Conservation (phyloP, 2,329 filamentous ascomycete species). For the Aplosporella prunicola region DNA sequence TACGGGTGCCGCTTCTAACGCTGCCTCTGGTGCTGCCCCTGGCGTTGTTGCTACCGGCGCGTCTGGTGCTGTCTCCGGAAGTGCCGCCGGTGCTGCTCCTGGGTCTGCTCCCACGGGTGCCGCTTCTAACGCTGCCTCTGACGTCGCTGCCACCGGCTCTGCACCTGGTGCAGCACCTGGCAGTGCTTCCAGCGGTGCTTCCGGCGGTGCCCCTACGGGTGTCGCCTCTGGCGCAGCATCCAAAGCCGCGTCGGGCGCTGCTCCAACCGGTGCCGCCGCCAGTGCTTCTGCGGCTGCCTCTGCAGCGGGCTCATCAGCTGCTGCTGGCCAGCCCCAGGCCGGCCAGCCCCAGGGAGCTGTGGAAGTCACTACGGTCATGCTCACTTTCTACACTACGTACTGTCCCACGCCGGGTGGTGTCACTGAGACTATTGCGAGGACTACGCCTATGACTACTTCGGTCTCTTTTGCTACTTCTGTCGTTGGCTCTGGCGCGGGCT, state of each 20-base stretch:
- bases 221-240: not conserved
- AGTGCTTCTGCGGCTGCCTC: not conserved
- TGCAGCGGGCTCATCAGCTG: not conserved
- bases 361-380: not conserved
- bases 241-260: not conserved
- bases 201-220: not conserved
- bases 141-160: constrained; percentile 21
- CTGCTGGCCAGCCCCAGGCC: not conserved
- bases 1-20: not conserved
- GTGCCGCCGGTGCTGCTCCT: not conserved
- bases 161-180: constrained; percentile 4
- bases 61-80: not conserved
- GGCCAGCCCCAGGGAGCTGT: not conserved
- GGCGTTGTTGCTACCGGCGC: not conserved
- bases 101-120: not conserved
- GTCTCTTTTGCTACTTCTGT: too few species aligned
- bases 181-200: not conserved
- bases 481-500: too few species aligned
- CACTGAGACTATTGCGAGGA: too few species aligned
- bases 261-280: not conserved
- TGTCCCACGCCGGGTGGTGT: not conserved
- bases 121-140: too few species aligned
- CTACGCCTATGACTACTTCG: too few species aligned
- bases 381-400: constrained; percentile 4
- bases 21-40: not conserved